Conservation (phyloP, 352 stramenopile genomes). For the Blastocystis hominis region DNA sequence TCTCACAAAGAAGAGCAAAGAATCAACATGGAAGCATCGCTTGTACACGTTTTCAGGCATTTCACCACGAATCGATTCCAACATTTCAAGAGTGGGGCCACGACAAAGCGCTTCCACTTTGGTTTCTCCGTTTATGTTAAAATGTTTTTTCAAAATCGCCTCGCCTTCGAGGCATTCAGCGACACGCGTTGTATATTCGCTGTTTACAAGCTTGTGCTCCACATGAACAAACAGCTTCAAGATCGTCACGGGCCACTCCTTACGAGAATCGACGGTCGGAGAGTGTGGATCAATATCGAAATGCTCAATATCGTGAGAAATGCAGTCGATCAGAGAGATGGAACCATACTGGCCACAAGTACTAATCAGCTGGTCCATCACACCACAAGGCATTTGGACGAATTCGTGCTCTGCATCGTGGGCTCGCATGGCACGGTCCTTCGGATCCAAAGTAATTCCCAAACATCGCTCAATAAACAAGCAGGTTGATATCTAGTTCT, state of each 20-base stretch:
- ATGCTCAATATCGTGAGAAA: constrained; percentile 42
- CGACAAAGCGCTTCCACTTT: constrained; percentile 3
- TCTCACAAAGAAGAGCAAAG: neutral
- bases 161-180: constrained; percentile 29
- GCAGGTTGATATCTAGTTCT: constrained; percentile 18
- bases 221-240: constrained; percentile 38
- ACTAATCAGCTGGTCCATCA: constrained; percentile 41
- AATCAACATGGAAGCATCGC: neutral
- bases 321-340: constrained; percentile 40
- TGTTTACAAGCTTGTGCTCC: constrained; percentile 49
- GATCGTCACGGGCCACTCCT: constrained; percentile 38
- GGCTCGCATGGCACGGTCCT: constrained; percentile 27
- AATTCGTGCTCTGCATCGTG: constrained; percentile 5
- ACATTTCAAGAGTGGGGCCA: constrained; percentile 31
- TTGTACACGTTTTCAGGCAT: constrained; percentile 28
- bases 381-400: constrained; percentile 44
- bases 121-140: neutral
- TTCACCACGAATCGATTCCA: neutral
- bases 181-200: constrained; percentile 35
- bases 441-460: constrained; percentile 9
- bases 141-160: constrained; percentile 2
- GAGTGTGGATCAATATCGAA: constrained; percentile 22
- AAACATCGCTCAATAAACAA: constrained; percentile 34
- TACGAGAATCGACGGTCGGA: no score
- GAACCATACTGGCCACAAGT: constrained; percentile 26